Evolutionary conservation across 1,139 yeast species (phyloP), one percentile per base, ranked within the genome.

Genomic region (Tardiomyces digboiensis): DNA sequence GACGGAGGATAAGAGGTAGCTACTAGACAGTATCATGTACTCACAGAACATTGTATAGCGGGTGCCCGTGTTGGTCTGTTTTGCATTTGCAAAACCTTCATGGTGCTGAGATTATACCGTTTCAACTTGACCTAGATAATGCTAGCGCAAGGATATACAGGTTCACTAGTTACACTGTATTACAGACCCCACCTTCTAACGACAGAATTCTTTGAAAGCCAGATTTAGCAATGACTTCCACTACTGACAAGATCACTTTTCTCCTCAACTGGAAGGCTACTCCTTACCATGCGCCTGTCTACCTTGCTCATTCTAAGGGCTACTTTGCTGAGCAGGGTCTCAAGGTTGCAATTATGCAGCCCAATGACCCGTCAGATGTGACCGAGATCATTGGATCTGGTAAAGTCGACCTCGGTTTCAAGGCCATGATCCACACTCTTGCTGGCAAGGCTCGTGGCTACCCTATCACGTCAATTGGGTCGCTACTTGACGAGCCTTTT

Each of bases 401-500:
- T 19, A 75, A 75, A 52, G 66, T 74, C 44, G 79, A 75, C 56
- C 74, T 75, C 76, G 80, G 80, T 14, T 64, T 75, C 50, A 75
- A 75, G 58, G 80, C 80, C 39, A 75, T 75, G 80, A 75, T 75
- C 51, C 80, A 75, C 52, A 75, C 80, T 2, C 64, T 75, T 52
- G 80, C 80, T 46, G 49, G 79, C 19, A 75, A 74, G 56, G 80
- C 80, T 16, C 67, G 80, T 49, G 79, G 79, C 3, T 75, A 65
- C 57, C 78, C 78, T 20, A 78, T 75, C 22, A 75, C 78, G 21
- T 72, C 80, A 10, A 71, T 75, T 49, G 80, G 74, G 1, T 74
- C 79, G 2, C 62, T 75, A 42, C 65, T 75, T 51, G 80, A 75
- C 51, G 80, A 75, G 53, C 80, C 80, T 13, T 75, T 75, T 57